Conservation (phyloP, 2,329 filamentous ascomycete genomes). For the Phaeoacremonium minimum region DNA sequence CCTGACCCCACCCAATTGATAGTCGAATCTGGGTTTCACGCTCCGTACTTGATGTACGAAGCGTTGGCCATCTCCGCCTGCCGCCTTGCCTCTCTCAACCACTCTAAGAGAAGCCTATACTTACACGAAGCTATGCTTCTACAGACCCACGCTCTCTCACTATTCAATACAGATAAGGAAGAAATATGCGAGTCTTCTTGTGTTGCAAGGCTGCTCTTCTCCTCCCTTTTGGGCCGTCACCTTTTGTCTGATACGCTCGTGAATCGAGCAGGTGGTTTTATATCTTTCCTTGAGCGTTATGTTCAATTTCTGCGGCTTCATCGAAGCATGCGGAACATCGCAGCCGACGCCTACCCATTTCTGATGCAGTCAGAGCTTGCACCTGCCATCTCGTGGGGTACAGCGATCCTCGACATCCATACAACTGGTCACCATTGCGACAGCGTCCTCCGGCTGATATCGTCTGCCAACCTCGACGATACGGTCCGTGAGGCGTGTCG, state of each 20-base stretch:
- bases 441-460: not conserved
- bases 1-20: not conserved
- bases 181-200: constrained; percentile 10
- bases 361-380: constrained; percentile 30
- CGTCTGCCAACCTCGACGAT: not conserved
- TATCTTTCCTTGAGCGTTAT: constrained; percentile 33
- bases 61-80: constrained; percentile 1
- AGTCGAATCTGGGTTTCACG: not conserved
- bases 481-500: not conserved
- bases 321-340: constrained; percentile 34
- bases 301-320: constrained; percentile 35
- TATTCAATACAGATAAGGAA: constrained; percentile 26
- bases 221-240: constrained; percentile 37
- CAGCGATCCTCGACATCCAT: not conserved
- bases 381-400: constrained; percentile 1
- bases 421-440: not conserved
- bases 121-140: constrained; percentile 35
- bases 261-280: constrained; percentile 30
- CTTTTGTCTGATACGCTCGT: constrained; percentile 41
- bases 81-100: constrained; percentile 6
- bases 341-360: constrained; percentile 24
- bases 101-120: constrained; percentile 17
- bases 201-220: constrained; percentile 38
- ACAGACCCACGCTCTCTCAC: constrained; percentile 36
- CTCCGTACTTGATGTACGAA: not conserved